These are phyloP conservation scores for Aspergillus sp. DNA, from an alignment of 2,329 filamentous ascomycete species.

Conservation along the genomic window DNA sequence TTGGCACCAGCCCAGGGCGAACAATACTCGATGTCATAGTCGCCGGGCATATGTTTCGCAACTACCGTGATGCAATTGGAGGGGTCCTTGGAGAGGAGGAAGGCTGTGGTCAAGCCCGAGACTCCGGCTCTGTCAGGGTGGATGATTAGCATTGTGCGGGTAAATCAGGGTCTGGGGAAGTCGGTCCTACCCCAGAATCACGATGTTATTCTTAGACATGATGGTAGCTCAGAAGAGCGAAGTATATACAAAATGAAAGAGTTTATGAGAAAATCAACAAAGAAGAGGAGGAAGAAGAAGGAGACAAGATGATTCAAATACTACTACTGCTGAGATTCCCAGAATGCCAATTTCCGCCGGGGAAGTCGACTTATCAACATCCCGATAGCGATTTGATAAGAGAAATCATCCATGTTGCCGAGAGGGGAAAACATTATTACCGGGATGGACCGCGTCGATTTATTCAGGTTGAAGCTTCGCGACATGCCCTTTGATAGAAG, in stretches of 20 bases:
- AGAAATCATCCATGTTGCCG: neutral
- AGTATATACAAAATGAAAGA: neutral
- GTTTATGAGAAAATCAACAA: neutral
- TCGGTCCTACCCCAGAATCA: constrained; percentile 36
- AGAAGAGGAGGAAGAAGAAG: neutral
- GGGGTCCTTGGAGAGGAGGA: constrained; percentile 57
- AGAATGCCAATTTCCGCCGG: too few relatives aligned
- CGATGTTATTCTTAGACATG: constrained; percentile 37
- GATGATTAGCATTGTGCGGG: constrained; percentile 6
- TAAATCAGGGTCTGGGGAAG: neutral
- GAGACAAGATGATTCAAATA: neutral
- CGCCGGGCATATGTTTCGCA: constrained; percentile 24
- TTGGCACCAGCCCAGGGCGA: constrained; percentile 89
- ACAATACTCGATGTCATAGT: constrained; percentile 82
- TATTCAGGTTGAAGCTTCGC: neutral
- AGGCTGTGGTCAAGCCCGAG: constrained; percentile 63
- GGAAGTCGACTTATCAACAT: neutral
- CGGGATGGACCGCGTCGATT: too few relatives aligned
- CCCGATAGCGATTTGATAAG: neutral
- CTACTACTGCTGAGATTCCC: neutral
- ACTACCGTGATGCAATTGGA: constrained; percentile 65
- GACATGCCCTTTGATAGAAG: neutral
- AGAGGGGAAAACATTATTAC: too few relatives aligned
- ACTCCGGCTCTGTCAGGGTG: constrained; percentile 56
- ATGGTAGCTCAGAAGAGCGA: neutral